Evolutionary conservation across 2,329 filamentous ascomycete genomes (phyloP), one percentile per base, ranked within the genome.

Genomic region (Xylaria sp.): DNA sequence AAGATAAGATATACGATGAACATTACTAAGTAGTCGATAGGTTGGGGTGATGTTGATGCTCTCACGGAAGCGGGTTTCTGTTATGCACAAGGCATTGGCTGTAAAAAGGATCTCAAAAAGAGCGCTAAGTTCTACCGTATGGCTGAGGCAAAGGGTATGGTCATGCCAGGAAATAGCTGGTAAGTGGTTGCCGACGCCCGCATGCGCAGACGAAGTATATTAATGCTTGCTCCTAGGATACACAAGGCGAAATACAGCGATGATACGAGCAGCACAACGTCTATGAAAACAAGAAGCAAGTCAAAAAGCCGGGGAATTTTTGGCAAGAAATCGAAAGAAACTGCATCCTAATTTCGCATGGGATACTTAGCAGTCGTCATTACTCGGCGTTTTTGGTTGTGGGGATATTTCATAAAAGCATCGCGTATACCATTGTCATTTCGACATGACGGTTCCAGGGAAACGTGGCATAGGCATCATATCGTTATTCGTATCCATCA

Each of bases 91-190:
- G 95, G 93, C 8, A 82, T 97, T 54, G 95, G 95, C 4, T 96
- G 91, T 75, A 97, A 95, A 82, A 99, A 98, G 78, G 91, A 98
- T 73, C 81, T 97, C 73, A 97, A 93, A 81, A 97, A 93, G 79
- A 94, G 92, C 51, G 94, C 95, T 61, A 90, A 87, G 63, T 92
- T 95, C 71, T 98, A 98, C 75, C 89, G 95, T 21, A 84, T 89
- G 80, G 95, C 95, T 5, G 95, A 97, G 75, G 88, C 90, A 23
- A 95, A 95, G 78, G 95, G 95, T 6, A 93, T 97, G 83, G 96
- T 88, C 77, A 98, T 98, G 93, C 90, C 97, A 58, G 95, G 95
- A 57, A 98, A 98, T 75, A 97, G 93, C 81, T 99, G 95, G 94
- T 97, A 83, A 74, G 91, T 59, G 62, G n/a, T 41, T 31, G 19